Base-by-base conservation (phyloP, 371 early-diverging fungal genomes). In the Chytridium lagenaria region DNA sequence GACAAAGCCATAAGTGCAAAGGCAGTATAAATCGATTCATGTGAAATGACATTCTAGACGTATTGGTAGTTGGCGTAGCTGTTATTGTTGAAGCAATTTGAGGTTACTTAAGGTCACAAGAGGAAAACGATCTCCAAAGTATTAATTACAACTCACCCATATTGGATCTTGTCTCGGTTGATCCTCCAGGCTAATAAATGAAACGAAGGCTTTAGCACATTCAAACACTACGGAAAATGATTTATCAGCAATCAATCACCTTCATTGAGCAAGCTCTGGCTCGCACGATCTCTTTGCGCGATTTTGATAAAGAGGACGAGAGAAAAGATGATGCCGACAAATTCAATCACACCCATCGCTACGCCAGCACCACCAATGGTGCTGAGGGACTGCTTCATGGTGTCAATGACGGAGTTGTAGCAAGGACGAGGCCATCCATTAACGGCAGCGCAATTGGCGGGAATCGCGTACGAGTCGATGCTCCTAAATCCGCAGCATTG, bases 301-400 rank as follows among this genome's bases (percentile, higher is more conserved):
- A 86, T 86, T 75, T 77, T 75, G 72, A 77, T 64, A 73, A 86
- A 86, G 52, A 86, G 65, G 33, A 86, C 39, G 33, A 73, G 81
- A 22, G 78, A 78, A 67, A 84, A 82, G 33, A 78, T 71, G 36
- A 86, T 69, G 15, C 84, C 86, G 55, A 83, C 66, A 50, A 84
- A 66, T 76, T 86, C 86, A 44, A 86, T 80, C 15, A 86, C 44
- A 7, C 86, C 86, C 50, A 86, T 78, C 39, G 79, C 84, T 1
- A 86, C 31, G 1, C 84, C 86, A 15, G 78, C 78, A 31, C 80
- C 86, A 30, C 86, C 86, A 66, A 86, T 84, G n/a, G 81, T 81
- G 38, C 69, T 49, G 44, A 86, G 73, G 10, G 77, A 76, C 10
- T 76, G 72, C 31, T 65, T 38, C 33, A 86, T 65, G 1, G 68